These are phyloP conservation scores for Fraxinus floribunda DNA, from an alignment of 305 asterid species.

Conservation along the genomic window DNA sequence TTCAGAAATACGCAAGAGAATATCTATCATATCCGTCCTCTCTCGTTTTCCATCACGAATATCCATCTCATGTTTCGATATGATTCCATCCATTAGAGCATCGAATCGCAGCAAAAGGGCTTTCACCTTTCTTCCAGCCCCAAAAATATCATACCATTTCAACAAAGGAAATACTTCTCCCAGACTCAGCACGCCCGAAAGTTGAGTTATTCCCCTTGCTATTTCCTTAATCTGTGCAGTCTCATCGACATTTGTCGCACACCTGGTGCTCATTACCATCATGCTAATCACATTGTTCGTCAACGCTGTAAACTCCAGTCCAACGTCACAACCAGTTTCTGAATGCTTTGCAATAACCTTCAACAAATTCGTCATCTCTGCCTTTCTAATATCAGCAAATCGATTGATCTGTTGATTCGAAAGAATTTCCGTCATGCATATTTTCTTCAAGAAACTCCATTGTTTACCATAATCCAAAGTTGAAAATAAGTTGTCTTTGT, in stretches of 20 bases:
- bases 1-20: background rate
- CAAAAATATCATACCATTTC: constrained; percentile 6
- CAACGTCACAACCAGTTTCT: constrained; percentile 6
- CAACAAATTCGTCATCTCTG: constrained; percentile 20
- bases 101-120: constrained; percentile 1
- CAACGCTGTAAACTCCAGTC: constrained; percentile 9
- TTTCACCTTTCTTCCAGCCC: constrained; percentile 10
- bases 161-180: background rate
- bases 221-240: background rate
- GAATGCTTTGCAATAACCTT: background rate
- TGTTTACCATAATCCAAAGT: constrained; percentile 23
- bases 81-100: constrained; percentile 13
- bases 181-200: background rate
- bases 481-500: constrained; percentile 8
- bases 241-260: background rate
- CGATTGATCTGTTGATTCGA: constrained; percentile 10
- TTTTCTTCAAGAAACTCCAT: constrained; percentile 29
- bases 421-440: constrained; percentile 24
- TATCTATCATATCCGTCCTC: constrained; percentile 19
- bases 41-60: background rate
- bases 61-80: constrained; percentile 8
- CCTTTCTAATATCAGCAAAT: constrained; percentile 19
- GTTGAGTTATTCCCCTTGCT: background rate
- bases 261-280: background rate
- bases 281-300: background rate